phyloP scores from a whole-genome alignment of 148 eudicot genomes.

The Euryodendron excelsum region DNA sequence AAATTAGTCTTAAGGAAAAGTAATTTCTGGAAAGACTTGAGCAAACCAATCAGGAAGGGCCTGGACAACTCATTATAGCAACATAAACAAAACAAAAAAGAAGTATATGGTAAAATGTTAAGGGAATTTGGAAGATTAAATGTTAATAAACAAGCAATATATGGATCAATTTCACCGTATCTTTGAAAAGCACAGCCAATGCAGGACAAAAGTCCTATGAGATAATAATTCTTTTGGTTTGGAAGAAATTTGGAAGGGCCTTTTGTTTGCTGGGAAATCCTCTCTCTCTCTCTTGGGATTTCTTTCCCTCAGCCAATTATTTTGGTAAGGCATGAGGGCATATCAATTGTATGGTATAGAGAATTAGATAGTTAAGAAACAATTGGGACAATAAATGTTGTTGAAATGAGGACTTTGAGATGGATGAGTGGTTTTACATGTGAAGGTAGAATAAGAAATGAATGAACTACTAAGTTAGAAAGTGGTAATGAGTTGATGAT shows the following conservation, averaged over 20 bases:
- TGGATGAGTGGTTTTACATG: background rate
- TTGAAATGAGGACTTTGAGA: background rate
- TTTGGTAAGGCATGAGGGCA: background rate
- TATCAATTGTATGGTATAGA: background rate
- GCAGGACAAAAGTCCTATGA: background rate
- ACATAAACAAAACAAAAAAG: too few relatives aligned
- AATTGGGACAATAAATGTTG: background rate
- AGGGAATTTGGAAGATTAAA: background rate
- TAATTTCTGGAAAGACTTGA: background rate
- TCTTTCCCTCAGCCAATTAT: background rate
- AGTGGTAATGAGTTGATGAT: background rate
- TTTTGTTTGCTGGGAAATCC: background rate
- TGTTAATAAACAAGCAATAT: too few relatives aligned
- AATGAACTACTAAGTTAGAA: background rate
- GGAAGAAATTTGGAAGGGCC: background rate
- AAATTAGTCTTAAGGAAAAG: background rate
- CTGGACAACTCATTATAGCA: background rate
- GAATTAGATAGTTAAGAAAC: background rate
- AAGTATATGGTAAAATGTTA: background rate
- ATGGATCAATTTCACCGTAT: background rate
- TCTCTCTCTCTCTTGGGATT: background rate
- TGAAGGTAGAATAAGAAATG: background rate
- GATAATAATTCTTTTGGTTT: background rate
- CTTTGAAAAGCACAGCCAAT: background rate
- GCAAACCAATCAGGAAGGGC: background rate